Evolutionary conservation across 768 basidiomycete species (phyloP).

Genomic region (Boletus fagicola): DNA sequence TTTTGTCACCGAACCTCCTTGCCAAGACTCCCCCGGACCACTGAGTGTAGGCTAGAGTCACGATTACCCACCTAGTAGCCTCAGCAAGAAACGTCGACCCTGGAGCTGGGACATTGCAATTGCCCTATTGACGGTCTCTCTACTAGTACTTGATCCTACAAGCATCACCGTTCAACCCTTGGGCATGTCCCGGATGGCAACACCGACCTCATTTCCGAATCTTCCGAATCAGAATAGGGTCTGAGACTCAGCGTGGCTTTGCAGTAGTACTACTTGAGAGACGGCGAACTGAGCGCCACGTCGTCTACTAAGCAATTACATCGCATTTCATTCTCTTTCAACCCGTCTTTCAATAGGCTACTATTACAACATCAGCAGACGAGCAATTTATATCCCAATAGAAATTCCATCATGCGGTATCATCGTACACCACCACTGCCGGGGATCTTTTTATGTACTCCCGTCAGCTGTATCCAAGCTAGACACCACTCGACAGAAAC

Average conservation of each 20-base stretch:
- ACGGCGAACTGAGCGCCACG: background rate
- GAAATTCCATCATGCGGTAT: conserved; percentile 3
- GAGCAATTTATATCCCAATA: background rate
- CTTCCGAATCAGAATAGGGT: background rate
- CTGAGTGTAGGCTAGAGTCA: too few species aligned
- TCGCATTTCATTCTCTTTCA: background rate
- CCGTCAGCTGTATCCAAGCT: background rate
- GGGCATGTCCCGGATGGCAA: too few species aligned
- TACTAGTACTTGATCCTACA: background rate
- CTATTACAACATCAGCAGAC: background rate
- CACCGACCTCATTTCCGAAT: background rate
- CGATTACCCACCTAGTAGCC: too few species aligned
- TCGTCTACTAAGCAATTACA: background rate
- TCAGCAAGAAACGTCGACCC: too few species aligned
- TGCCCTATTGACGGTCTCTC: background rate
- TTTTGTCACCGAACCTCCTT: background rate
- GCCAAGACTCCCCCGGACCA: too few species aligned
- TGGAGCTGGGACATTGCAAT: background rate
- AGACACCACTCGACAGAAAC: background rate
- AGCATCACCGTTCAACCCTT: background rate
- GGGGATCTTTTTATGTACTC: conserved; percentile 21
- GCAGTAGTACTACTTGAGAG: too few species aligned
- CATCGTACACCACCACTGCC: conserved; percentile 32
- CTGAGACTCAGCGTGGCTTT: too few species aligned
- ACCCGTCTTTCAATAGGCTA: background rate